Base-by-base conservation (phyloP, 768 basidiomycete genomes). In the Xerocomellus amylosporus region DNA sequence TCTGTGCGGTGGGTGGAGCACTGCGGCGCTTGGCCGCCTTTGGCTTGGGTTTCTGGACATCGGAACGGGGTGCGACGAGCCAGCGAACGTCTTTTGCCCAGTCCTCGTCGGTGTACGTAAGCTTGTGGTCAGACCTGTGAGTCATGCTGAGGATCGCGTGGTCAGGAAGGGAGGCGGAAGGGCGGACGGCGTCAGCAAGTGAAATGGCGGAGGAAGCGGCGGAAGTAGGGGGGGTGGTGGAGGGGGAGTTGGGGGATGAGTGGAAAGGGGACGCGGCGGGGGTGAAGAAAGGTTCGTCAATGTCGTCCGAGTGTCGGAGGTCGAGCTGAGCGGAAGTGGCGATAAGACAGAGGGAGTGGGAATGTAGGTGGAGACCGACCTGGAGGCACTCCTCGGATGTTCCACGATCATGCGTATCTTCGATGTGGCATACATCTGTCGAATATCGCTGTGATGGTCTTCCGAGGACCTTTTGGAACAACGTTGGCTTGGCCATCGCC, bases 21-120 rank as follows among this genome's bases (percentile, higher is more conserved):
- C 60, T 68, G 28, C 49, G 64, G 20, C 60, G 58, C 42, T 58
- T 65, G 2, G 38, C 17, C 17, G 49, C 15, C 55, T 69, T 72
- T 41, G 60, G 52, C 26, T 61, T 65, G 30, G 43, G 33, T 22
- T 64, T 70, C 12, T 46, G 47, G 13, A 48, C 49, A 34, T 50
- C 49, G 34, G 60, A 30, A 22, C 70, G 65, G 37, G 79, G 65
- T 47, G 73, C 65, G 30, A 72, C 78, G 30, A 89, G 80, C 83
- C 83, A 87, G 33, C 83, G 77, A 17, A 86, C 80, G 46, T 88
- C 86, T 57, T 78, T 80, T 13, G 83, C 79, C 87, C 85, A 88
- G 59, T 86, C 81, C 49, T 83, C 77, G 61, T 82, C 79, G 4
- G 77, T 78, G 64, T 77, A 76, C 17, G 73, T 71, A 49, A 66